These are phyloP conservation scores for Quercus ilex DNA, from an alignment of 306 rosid species.

Conservation along the genomic window DNA sequence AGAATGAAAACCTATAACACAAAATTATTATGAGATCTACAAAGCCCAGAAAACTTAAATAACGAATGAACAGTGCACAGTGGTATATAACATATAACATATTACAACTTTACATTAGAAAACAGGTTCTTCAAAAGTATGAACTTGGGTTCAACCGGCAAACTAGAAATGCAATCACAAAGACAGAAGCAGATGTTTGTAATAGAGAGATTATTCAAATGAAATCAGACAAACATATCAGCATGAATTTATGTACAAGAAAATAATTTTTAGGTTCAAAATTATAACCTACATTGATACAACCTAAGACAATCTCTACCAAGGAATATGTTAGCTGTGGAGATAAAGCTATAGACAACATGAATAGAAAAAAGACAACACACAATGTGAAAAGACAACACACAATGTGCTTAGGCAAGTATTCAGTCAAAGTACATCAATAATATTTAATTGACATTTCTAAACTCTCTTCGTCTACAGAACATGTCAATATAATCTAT, in stretches of 20 bases:
- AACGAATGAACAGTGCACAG: slow-evolving; percentile 6
- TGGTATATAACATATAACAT: slow-evolving; percentile 3
- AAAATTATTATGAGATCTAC: slow-evolving; percentile 22
- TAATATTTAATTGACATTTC: not conserved
- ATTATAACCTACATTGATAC: not conserved
- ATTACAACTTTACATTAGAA: slow-evolving; percentile 18
- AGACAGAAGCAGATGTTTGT: slow-evolving; percentile 7
- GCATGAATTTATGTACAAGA: not conserved
- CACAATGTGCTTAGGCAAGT: not conserved
- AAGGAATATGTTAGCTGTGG: not conserved
- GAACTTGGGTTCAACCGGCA: not conserved
- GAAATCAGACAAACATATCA: not conserved
- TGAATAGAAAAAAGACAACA: not conserved
- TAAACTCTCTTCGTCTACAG: not conserved
- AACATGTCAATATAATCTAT: not conserved
- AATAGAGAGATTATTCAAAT: not conserved
- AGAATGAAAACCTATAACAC: slow-evolving; percentile 62
- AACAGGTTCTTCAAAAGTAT: not conserved
- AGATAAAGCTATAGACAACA: not conserved
- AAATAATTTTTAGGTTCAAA: not conserved
- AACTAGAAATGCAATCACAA: not conserved
- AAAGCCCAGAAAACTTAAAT: not conserved
- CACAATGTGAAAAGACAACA: not conserved
- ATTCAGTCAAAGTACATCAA: not conserved
- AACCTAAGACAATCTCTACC: not conserved